Evolutionary conservation across 176 grass and related monocot genomes (phyloP).

Genomic region (Pontederia paniculata): DNA sequence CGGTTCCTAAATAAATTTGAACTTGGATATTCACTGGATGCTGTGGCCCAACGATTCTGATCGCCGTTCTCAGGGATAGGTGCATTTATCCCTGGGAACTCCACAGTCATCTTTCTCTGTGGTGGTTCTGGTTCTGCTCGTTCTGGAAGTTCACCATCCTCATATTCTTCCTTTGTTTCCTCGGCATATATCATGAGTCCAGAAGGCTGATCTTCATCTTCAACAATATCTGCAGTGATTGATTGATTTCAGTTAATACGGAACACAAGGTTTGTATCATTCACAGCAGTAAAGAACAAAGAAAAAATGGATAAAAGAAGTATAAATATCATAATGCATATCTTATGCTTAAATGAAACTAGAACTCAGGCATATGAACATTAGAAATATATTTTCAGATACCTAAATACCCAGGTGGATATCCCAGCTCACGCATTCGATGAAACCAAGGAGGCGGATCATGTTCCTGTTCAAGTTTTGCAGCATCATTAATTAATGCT

Average conservation of each 20-base stretch:
- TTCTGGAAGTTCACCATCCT: conserved; percentile 76
- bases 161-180: conserved; percentile 39
- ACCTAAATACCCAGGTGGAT: conserved; percentile 96
- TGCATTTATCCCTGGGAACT: conserved; percentile 83
- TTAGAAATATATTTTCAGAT: conserved; percentile 2
- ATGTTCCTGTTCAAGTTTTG: conserved; percentile 51
- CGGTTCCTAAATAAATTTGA: conserved; percentile 2
- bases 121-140: conserved; percentile 23
- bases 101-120: conserved; percentile 53
- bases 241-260: too few relatives aligned
- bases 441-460: conserved; percentile 90
- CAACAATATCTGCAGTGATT: conserved; percentile 36
- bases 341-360: too few relatives aligned
- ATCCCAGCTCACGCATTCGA: conserved; percentile 90
- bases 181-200: conserved; percentile 82
- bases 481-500: conserved; percentile 3
- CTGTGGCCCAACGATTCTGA: conserved; percentile 45
- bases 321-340: too few relatives aligned
- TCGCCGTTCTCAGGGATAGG: conserved; percentile 76
- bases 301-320: too few relatives aligned
- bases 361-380: too few relatives aligned
- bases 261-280: too few relatives aligned
- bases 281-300: too few relatives aligned
- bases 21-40: conserved; percentile 12
- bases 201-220: conserved; percentile 76